phyloP scores from a whole-genome alignment of 139 green algal species.

The Marvania coccoides region DNA sequence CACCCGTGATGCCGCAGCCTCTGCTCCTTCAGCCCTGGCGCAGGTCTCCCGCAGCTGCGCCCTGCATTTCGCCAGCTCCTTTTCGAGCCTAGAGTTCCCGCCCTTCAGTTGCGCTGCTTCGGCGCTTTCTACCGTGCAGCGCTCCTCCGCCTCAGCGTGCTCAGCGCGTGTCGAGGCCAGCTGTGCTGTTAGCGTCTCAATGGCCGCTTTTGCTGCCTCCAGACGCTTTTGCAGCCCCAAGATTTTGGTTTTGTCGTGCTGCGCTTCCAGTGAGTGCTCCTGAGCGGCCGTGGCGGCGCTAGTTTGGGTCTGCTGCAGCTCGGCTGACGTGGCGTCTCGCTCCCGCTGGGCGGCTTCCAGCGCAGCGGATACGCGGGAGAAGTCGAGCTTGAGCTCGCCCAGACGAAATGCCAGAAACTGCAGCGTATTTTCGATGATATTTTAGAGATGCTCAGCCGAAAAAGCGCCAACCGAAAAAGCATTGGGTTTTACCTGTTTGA shows the following conservation, averaged over 20 bases:
- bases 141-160: no score
- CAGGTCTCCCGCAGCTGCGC: conserved; percentile 9
- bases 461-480: background rate
- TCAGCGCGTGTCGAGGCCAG: no score
- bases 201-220: background rate
- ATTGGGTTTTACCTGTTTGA: conserved; percentile 62
- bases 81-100: conserved; percentile 16
- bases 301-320: background rate
- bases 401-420: conserved; percentile 78
- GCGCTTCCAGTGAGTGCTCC: background rate
- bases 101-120: conserved; percentile 40
- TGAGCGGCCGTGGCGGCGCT: background rate
- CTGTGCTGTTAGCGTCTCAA: no score
- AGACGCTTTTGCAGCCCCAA: background rate
- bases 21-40: background rate
- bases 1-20: no score
- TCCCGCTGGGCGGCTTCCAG: conserved; percentile 37
- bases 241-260: background rate
- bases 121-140: no score
- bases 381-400: conserved; percentile 56
- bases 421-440: background rate
- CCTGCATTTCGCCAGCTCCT: conserved; percentile 28
- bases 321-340: background rate
- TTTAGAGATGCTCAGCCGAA: background rate
- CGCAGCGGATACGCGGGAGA: conserved; percentile 20